Evolutionary conservation across 176 grass and related monocot genomes (phyloP).

Genomic region (Lolium perenne): DNA sequence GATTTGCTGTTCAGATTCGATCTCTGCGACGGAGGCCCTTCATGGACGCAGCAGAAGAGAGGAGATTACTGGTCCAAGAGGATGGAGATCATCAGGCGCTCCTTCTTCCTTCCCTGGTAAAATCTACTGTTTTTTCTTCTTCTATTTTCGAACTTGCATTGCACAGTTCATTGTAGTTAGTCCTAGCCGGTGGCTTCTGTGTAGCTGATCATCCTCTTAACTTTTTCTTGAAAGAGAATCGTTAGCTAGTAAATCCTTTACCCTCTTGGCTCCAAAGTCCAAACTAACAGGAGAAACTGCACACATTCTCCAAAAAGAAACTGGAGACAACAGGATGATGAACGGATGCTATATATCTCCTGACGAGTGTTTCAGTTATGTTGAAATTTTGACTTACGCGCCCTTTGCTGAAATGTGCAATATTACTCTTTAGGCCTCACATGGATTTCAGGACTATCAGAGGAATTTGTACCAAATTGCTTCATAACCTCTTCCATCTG

Average conservation of each 20-base stretch:
- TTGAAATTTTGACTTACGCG: neutral
- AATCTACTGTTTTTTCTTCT: neutral
- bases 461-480: neutral
- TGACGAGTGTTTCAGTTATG: neutral
- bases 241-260: too few species aligned
- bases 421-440: neutral
- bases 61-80: slow-evolving; percentile 36
- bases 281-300: too few species aligned
- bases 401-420: neutral
- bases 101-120: slow-evolving; percentile 23
- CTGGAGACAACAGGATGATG: too few species aligned
- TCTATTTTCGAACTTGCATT: neutral
- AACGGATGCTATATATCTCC: neutral
- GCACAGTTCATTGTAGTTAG: neutral
- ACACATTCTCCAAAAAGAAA: too few species aligned
- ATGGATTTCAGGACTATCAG: neutral
- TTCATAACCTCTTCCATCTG: neutral
- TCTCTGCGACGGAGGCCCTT: neutral
- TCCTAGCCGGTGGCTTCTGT: neutral
- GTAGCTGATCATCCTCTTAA: too few species aligned
- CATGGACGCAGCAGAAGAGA: slow-evolving; percentile 26
- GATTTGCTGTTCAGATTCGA: slow-evolving; percentile 25
- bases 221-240: too few species aligned
- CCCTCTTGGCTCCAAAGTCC: too few species aligned
- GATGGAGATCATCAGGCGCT: slow-evolving; percentile 32